A percentile compares a stretch with the other conserved stretches of the same genome.
These are phyloP conservation scores for Sindora glabra DNA, from an alignment of 306 rosid species.

Conservation along the genomic window DNA sequence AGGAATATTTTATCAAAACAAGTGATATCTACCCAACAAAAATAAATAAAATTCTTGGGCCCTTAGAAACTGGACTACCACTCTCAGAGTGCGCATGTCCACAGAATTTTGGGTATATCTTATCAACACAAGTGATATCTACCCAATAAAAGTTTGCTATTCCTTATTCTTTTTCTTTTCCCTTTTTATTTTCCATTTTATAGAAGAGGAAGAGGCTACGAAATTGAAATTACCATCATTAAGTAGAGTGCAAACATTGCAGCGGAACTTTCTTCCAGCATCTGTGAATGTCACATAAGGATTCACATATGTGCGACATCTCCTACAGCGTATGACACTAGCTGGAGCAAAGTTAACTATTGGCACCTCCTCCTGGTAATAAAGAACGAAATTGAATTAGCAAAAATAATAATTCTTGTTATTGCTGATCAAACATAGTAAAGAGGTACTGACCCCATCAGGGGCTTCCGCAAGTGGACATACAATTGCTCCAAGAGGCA, in stretches of 20 bases:
- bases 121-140: not conserved
- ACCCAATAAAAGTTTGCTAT: not conserved
- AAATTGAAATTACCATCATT: constrained; percentile 74
- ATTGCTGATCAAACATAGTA: constrained; percentile 12
- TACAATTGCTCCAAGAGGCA: constrained; percentile 96
- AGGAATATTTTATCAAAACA: too few relatives aligned
- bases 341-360: constrained; percentile 71
- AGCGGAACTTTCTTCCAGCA: constrained; percentile 93
- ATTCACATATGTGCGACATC: constrained; percentile 94
- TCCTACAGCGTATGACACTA: constrained; percentile 91
- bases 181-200: not conserved
- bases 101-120: not conserved
- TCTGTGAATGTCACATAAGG: constrained; percentile 90
- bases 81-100: too few relatives aligned
- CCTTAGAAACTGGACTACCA: not conserved
- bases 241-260: constrained; percentile 82
- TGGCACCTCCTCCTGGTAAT: constrained; percentile 82
- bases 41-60: not conserved
- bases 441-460: constrained; percentile 59
- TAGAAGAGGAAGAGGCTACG: constrained; percentile 2
- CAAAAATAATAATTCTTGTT: not conserved
- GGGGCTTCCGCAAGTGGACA: constrained; percentile 97
- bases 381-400: constrained; percentile 14
- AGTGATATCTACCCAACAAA: too few relatives aligned
- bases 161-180: not conserved